These are phyloP conservation scores for Coniferiporia weirii DNA, from an alignment of 1,284 basidiomycete genomes.

Conservation along the genomic window DNA sequence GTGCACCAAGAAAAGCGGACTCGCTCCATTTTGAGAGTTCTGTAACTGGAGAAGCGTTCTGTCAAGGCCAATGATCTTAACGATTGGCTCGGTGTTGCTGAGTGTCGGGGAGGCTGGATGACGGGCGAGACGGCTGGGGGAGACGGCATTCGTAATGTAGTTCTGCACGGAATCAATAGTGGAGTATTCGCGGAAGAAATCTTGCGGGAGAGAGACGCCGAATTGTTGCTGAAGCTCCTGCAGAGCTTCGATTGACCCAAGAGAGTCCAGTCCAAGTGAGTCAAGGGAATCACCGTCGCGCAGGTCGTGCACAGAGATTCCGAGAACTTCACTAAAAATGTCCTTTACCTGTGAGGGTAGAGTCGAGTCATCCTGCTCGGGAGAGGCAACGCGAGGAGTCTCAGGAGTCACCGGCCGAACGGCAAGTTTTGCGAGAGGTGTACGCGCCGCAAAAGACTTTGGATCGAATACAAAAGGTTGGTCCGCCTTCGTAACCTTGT, in stretches of 20 bases:
- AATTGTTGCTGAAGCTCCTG: constrained; percentile 40
- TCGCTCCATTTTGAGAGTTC: constrained; percentile 19
- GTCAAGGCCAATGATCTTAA: constrained; percentile 25
- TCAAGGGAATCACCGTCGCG: constrained; percentile 40
- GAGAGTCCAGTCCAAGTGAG: constrained; percentile 52
- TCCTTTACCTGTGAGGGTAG: constrained; percentile 30
- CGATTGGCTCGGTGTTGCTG: constrained; percentile 7
- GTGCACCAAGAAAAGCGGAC: constrained; percentile 60
- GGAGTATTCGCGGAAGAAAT: constrained; percentile 7
- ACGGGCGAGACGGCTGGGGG: constrained; percentile 8
- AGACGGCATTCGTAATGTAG: constrained; percentile 2
- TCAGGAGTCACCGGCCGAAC: background rate
- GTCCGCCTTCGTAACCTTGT: constrained; percentile 9
- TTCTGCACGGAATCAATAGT: constrained; percentile 9
- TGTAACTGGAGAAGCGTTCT: constrained; percentile 38
- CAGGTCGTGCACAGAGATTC: constrained; percentile 36
- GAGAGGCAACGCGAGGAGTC: background rate
- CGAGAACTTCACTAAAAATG: constrained; percentile 46
- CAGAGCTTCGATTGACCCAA: constrained; percentile 56
- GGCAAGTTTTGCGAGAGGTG: background rate
- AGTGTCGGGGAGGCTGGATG: constrained; percentile 9
- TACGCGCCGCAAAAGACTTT: background rate
- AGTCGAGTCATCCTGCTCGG: background rate
- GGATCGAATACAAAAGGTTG: background rate
- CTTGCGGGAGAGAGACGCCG: constrained; percentile 34